A percentile compares a stretch with the other conserved stretches of the same genome.
Conservation (phyloP, 1,284 basidiomycete genomes). For the Cryptococcus sp. region DNA sequence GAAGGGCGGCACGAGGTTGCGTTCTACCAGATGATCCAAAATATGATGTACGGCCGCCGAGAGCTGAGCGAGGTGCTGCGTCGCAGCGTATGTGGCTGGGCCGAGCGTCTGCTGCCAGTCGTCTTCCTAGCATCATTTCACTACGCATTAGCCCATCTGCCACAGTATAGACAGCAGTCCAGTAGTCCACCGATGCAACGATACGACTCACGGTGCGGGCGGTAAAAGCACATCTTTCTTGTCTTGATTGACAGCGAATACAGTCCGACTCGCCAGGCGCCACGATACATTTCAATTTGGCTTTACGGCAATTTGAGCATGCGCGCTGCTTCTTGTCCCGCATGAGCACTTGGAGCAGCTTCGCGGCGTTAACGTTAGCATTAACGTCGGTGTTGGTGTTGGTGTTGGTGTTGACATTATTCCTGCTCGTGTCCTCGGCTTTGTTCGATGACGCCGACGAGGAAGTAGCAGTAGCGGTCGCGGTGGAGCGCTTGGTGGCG, state of each 20-base stretch:
- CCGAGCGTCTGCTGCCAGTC: conserved; percentile 47
- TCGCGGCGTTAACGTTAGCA: background rate
- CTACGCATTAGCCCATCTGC: background rate
- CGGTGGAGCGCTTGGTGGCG: too few species aligned
- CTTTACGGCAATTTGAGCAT: conserved; percentile 45
- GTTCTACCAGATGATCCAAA: conserved; percentile 31
- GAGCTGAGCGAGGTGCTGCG: conserved; percentile 35
- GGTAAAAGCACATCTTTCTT: conserved; percentile 46
- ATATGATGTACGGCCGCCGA: conserved; percentile 42
- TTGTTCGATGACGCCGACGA: too few species aligned
- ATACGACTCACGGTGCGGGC: conserved; percentile 37
- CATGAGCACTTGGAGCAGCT: conserved; percentile 20
- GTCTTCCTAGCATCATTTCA: conserved; percentile 36
- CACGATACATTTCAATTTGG: conserved; percentile 49
- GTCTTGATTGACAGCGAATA: conserved; percentile 43
- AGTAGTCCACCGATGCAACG: background rate
- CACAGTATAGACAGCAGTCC: background rate
- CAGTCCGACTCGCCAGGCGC: conserved; percentile 39
- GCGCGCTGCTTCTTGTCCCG: conserved; percentile 46
- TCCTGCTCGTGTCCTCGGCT: too few species aligned
- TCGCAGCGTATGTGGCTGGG: conserved; percentile 35
- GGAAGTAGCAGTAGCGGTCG: too few species aligned
- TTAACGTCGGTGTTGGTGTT: background rate
- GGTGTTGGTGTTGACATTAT: too few species aligned
- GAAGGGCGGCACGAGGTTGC: conserved; percentile 35